Evolutionary conservation across 1,284 basidiomycete species (phyloP), one percentile per base, ranked within the genome.

Genomic region (Phylloporus sp.): DNA sequence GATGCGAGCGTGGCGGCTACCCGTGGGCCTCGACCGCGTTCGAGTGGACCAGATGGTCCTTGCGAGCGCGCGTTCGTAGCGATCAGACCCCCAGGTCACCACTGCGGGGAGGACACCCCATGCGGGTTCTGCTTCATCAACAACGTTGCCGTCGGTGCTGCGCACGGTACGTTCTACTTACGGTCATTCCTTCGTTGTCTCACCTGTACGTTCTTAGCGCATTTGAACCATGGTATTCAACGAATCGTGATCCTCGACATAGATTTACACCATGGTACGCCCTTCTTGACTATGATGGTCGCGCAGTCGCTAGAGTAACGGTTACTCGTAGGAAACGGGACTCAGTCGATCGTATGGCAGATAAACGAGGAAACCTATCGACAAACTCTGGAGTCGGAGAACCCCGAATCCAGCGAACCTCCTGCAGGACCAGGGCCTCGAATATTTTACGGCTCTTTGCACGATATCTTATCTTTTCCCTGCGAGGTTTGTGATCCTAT

Each of bases 391-490:
- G 88, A 92, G 66, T 73, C 72, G 0, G 83, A 84, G 67, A 91
- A 6, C 4, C 80, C 91, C 0, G 86, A 91, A 69, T 39, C 34
- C 6, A 24, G 40, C 6, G 37, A 22, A 6, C 22, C 20, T 7
- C 49, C 59, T 13, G 11, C 5, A 20, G 66, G 68, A 26, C 49
- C 47, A n/a, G 70, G 70, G 5, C 68, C 68, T 34, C 68, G 58
- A 26, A 66, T 69, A 58, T 69, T 61, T 37, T 69, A 72, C 32
- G 68, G 68, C 4, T 69, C 70, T 34, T 53, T 69, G 28, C 68
- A 98, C 72, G 97, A 98, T 71, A 88, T 98, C 53, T 81, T 94
- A 22, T 96, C 93, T 3, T 98, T 91, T 73, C 95, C 96, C 1
- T 98, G 96, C 79, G 96, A 98, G 80, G 93, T 93, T 69, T 54